Conservation (phyloP, 768 basidiomycete genomes). For the Pleurotus djamor region DNA sequence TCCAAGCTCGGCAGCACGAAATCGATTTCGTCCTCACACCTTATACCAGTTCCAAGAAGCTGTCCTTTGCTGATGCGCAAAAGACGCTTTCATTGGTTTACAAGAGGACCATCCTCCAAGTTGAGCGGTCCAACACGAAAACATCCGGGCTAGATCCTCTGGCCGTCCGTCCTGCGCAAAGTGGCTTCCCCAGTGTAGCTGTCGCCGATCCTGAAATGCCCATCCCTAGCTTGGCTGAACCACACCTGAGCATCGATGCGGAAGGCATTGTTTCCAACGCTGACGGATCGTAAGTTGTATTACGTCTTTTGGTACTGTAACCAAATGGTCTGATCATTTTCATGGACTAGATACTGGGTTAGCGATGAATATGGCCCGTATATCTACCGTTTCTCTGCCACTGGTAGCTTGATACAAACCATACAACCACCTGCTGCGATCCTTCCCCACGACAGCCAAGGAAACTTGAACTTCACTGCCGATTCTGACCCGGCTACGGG, state of each 20-base stretch:
- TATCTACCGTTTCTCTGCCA: conserved; percentile 50
- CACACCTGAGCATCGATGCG: conserved; percentile 50
- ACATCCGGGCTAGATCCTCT: conserved; percentile 59
- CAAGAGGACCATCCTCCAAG: conserved; percentile 43
- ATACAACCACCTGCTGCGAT: conserved; percentile 60
- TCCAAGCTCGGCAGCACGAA: conserved; percentile 61
- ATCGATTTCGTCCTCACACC: conserved; percentile 58
- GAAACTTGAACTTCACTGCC: conserved; percentile 52
- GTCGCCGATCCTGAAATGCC: conserved; percentile 44
- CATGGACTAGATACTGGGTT: conserved; percentile 49
- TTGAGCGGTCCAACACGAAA: conserved; percentile 39
- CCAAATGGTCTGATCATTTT: neutral
- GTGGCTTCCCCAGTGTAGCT: conserved; percentile 23
- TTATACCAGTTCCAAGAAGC: conserved; percentile 42
- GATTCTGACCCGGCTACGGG: conserved; percentile 47
- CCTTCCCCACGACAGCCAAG: conserved; percentile 41
- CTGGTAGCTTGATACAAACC: conserved; percentile 48
- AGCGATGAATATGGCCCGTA: conserved; percentile 73
- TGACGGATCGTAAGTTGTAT: conserved; percentile 51
- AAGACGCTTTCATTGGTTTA: conserved; percentile 52
- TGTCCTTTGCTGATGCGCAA: conserved; percentile 48
- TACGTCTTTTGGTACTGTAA: neutral
- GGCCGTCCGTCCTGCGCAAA: conserved; percentile 38
- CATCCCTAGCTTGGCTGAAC: conserved; percentile 35
- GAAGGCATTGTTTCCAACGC: conserved; percentile 57